Evolutionary conservation across 306 rosid species (phyloP).

Genomic region (Oemleria cerasiformis): DNA sequence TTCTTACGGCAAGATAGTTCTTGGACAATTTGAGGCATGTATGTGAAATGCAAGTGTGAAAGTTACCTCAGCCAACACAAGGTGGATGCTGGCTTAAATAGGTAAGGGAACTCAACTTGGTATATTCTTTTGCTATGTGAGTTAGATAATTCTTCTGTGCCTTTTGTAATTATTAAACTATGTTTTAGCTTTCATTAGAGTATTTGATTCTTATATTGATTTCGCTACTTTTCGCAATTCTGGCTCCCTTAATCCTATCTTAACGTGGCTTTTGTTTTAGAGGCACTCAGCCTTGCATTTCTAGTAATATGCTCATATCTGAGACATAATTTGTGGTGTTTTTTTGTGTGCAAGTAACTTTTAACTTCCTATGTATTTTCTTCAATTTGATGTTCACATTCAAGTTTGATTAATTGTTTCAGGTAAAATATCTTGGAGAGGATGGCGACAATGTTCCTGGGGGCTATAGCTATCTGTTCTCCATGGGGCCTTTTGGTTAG

Average conservation of each 20-base stretch:
- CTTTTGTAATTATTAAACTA: no score
- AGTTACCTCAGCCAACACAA: not conserved
- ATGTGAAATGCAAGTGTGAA: not conserved
- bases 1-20: not conserved
- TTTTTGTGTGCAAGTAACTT: not conserved
- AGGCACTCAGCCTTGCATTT: no score
- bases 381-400: not conserved
- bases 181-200: no score
- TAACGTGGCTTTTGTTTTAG: no score
- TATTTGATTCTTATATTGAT: no score
- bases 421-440: conserved; percentile 96
- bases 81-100: not conserved
- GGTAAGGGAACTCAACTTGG: not conserved
- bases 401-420: conserved; percentile 28
- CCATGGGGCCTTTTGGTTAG: conserved; percentile 99
- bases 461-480: conserved; percentile 85
- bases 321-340: not conserved
- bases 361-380: not conserved
- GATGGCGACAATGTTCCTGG: conserved; percentile 75
- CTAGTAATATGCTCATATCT: not conserved
- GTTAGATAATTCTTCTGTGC: not conserved
- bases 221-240: no score
- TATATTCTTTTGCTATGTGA: conserved; percentile 53
- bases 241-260: no score
- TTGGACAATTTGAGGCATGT: not conserved